Evolutionary conservation across 2,329 filamentous ascomycete species (phyloP).

Genomic region (Exophiala calicioides): DNA sequence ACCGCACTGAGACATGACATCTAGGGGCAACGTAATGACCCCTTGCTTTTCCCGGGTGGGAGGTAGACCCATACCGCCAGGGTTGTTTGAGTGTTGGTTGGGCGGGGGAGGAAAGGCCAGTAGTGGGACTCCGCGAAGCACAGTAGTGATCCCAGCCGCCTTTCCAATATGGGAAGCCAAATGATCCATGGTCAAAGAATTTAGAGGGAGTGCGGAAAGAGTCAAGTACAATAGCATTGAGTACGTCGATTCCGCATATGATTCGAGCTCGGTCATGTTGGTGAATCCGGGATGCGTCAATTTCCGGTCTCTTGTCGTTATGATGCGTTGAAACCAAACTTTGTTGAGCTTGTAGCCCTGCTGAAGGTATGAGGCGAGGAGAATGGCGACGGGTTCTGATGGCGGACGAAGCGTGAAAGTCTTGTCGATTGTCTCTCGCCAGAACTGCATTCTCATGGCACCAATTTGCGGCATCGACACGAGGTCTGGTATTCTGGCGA

Average conservation of each 20-base stretch:
- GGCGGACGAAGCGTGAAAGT: conserved; percentile 77
- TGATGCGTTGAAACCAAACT: conserved; percentile 74
- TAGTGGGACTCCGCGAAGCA: conserved; percentile 83
- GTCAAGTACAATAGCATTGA: conserved; percentile 88
- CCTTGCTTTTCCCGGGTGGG: conserved; percentile 54
- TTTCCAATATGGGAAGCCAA: conserved; percentile 95
- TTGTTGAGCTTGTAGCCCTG: conserved; percentile 56
- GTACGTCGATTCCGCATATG: conserved; percentile 92
- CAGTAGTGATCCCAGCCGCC: conserved; percentile 80
- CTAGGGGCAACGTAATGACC: conserved; percentile 77
- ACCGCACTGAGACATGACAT: conserved; percentile 80
- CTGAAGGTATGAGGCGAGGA: conserved; percentile 73
- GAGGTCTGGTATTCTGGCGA: conserved; percentile 84
- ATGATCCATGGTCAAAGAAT: conserved; percentile 84
- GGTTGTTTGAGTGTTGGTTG: conserved; percentile 55
- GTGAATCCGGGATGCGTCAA: conserved; percentile 82
- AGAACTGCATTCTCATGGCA: conserved; percentile 89
- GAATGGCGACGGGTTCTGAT: conserved; percentile 85
- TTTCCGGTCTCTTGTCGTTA: conserved; percentile 78
- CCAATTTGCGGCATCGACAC: conserved; percentile 87
- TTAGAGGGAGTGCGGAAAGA: conserved; percentile 74
- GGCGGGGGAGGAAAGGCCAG: conserved; percentile 74
- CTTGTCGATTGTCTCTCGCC: conserved; percentile 79
- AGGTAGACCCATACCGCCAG: conserved; percentile 42
- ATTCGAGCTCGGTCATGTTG: conserved; percentile 71